Base-by-base conservation (phyloP, 805 yeast genomes). In the Metschnikowia baotianmanensis region DNA sequence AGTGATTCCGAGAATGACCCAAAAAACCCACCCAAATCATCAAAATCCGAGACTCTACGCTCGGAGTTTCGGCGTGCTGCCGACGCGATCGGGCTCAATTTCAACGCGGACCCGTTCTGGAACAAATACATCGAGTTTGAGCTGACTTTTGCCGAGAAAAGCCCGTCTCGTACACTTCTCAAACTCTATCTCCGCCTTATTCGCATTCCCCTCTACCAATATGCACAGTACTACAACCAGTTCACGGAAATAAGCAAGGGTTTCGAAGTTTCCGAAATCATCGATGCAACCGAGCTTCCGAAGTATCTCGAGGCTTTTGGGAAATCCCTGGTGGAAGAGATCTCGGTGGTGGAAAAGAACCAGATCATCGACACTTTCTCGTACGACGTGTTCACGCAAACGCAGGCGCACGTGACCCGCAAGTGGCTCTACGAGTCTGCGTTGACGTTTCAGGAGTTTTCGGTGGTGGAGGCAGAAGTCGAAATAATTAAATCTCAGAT, bases 81-180 rank as follows among this genome's bases (percentile, higher is more conserved):
- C 3, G 47, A 52, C 5, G 46, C 61, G 11, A 72, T 84, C 31
- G 97, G 96, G 0, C 51, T 62, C 24, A 86, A 89, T 44, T 93
- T 86, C 61, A 65, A 82, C 46, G 74, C 95, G 1, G 95, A 89
- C 58, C 69, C 80, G 1, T 63, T 90, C 35, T 91, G 97, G 98
- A 95, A 89, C 58, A 69, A 75, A 39, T 82, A 78, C 46, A 61
- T 91, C 18, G 82, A 74, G 28, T 84, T 80, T 65, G 55, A 50
- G 40, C 19, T 27, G 3, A 20, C 32, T 5, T 51, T 57, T 12
- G 34, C 53, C 6, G 42, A 45, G 16, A 34, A 29, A 8, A 9
- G 16, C 10, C 29, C 40, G 6, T 36, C 40, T 9, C 17, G 9
- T 3, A 71, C 66, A 26, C 58, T 74, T 4, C 46, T 62, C n/a